Base-by-base conservation (phyloP, 1,284 basidiomycete species). In the Calocybe gambosa region DNA sequence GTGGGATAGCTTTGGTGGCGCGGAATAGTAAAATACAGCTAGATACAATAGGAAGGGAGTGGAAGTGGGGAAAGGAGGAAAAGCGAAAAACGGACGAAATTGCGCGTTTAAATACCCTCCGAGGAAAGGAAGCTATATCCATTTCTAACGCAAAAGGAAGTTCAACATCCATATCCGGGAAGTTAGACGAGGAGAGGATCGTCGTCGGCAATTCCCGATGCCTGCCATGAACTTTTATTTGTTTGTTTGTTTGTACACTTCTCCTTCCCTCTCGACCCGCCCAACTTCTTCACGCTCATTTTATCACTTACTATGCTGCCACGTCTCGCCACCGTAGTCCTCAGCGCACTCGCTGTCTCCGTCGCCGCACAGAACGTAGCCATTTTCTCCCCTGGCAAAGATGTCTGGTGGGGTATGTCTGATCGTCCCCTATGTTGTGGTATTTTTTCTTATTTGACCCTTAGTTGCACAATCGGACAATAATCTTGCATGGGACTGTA, bases 331-430 rank as follows among this genome's bases (percentile, higher is more conserved):
- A 29, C 48, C n/a, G n/a, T n/a, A n/a, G n/a, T n/a, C 37, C 50
- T 51, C 36, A 52, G 55, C 18, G 54, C 58, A 37, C 43, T 65
- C 42, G 54, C 58, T 36, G 58, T 55, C 43, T 51, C 42, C 29
- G 53, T 48, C 21, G 55, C 58, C 25, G 61, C 57, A 38, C n/a
- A n/a, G n/a, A 52, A 60, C 29, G 53, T 66, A 40, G 15, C 50
- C 33, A 62, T 68, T 52, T 57, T 55, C 16, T 48, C 46, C 20
- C 68, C 66, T 8, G 54, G 55, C 12, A n/a, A 56, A 15, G 45
- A 54, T 44, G 50, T 55, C 7, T 70, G 68, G 68, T 71, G 69
- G 69, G 62, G 69, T 71, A 45, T 47, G 69, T 64, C 5, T 10
- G 10, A n/a, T n/a, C n/a, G 25, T 10, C 5, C 5, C 25, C 25